phyloP scores from a whole-genome alignment of 208 protist genomes.

The Acanthamoeba rhysodes region DNA sequence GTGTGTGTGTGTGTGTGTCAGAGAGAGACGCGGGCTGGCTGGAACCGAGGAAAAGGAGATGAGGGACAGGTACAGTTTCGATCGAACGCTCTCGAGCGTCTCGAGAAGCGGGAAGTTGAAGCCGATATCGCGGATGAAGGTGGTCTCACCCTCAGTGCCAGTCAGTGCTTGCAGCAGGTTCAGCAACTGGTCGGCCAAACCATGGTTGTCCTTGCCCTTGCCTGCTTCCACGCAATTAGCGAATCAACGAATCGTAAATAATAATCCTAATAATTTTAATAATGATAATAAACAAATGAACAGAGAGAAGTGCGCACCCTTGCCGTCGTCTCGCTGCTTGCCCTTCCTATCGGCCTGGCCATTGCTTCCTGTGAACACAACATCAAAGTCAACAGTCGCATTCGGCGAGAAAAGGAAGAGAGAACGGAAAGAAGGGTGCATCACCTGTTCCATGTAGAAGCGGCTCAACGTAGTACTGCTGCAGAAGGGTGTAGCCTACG shows the following conservation, averaged over 20 bases:
- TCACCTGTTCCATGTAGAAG: not conserved
- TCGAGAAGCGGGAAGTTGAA: conserved; percentile 54
- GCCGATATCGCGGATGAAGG: conserved; percentile 37
- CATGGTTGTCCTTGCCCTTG: not conserved
- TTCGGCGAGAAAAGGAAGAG: not conserved
- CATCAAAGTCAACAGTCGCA: not conserved
- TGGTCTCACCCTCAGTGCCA: conserved; percentile 35
- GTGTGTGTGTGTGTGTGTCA: not conserved
- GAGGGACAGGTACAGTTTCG: not conserved
- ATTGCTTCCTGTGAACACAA: not conserved
- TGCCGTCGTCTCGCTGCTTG: conserved; percentile 42
- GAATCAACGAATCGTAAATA: not conserved
- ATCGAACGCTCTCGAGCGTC: conserved; percentile 21
- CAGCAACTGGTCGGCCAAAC: not conserved
- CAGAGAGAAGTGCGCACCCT: not conserved
- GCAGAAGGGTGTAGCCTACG: conserved; percentile 36
- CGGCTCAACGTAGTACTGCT: conserved; percentile 53
- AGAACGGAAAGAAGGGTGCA: not conserved
- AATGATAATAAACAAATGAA: not conserved
- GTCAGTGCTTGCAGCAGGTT: conserved; percentile 64
- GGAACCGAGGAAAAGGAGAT: not conserved
- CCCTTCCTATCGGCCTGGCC: conserved; percentile 47
- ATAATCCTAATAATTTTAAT: not conserved
- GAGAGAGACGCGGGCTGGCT: not conserved
- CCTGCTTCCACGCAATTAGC: not conserved